Base-by-base conservation (phyloP, 2,329 filamentous ascomycete genomes). In the Scleromitrula shiraiana region DNA sequence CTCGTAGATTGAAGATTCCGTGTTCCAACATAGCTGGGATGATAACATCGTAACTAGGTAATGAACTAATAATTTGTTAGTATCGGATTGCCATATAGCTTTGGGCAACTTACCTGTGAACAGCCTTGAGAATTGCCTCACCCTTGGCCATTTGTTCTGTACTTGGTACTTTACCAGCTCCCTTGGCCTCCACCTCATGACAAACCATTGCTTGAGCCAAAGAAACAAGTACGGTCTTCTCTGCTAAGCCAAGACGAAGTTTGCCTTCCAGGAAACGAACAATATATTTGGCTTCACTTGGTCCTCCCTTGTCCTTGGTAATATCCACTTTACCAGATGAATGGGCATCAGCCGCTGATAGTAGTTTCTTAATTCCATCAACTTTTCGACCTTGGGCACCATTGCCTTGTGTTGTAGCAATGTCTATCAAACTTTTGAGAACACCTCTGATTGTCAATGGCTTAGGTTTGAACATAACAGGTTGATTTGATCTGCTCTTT, bases 391-490 rank as follows among this genome's bases (percentile, higher is more conserved):
- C 82, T 64, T 97, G 93, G 0, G 90, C 84, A 36, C 91, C 91
- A 62, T 87, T 85, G 8, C 93, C 93, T 56, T 87, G 78, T 12
- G 88, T 77, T 15, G 86, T 95, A 6, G 93, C 93, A 63, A 98
- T 94, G 27, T 76, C 78, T 74, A 97, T 86, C 29, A 98, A 68
- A 1, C 88, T 87, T 62, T 93, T 83, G 60, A 94, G 89, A 2
- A 98, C 90, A 23, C 85, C 88, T 49, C 78, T 79, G 2, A 98
- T 77, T 0, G 90, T 96, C 58, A 98, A 71, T 23, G 90, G 75
- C 67, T 95, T 96, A 2, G 90, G 93, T 66, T 95, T 95, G 74
- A 97, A 96, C 89, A 98, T 96, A 19, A 93, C 97, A 9, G 88
- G 88, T 63, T 98, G 93, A 38, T 90, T 97, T 12, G 85, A 88